Percentiles rank a stretch among this genome's conserved stretches.
These are phyloP conservation scores for Nothophytophthora sp. DNA, from an alignment of 352 stramenopile species.

Conservation along the genomic window DNA sequence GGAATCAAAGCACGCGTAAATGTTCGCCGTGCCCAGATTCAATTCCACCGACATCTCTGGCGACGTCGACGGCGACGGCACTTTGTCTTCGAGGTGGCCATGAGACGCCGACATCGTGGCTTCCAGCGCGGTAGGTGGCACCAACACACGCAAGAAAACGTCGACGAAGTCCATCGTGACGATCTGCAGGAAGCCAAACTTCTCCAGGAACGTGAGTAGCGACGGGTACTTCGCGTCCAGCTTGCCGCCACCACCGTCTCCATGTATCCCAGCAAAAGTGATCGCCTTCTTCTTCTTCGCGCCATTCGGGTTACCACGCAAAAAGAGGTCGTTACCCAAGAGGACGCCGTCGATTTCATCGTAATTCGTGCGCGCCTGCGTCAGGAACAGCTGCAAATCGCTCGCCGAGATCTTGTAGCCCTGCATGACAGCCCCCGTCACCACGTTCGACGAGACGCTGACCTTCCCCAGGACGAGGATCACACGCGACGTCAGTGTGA, in stretches of 20 bases:
- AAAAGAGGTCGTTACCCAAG: constrained; percentile 69
- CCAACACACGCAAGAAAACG: constrained; percentile 74
- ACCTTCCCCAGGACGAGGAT: constrained; percentile 80
- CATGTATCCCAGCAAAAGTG: constrained; percentile 39
- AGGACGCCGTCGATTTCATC: constrained; percentile 72
- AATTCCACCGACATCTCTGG: constrained; percentile 83
- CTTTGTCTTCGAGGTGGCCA: constrained; percentile 33
- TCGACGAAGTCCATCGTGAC: constrained; percentile 87
- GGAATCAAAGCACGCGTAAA: constrained; percentile 90
- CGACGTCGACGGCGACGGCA: constrained; percentile 31
- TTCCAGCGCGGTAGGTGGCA: constrained; percentile 36
- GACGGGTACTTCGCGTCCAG: constrained; percentile 57
- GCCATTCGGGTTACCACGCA: constrained; percentile 12
- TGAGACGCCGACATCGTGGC: constrained; percentile 6
- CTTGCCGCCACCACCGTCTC: constrained; percentile 9
- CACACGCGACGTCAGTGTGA: constrained; percentile 56
- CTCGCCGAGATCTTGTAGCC: constrained; percentile 82
- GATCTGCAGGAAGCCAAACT: constrained; percentile 82
- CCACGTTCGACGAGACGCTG: constrained; percentile 82
- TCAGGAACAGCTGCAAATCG: constrained; percentile 77
- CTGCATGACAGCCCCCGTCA: constrained; percentile 84
- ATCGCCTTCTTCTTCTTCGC: constrained; percentile 42
- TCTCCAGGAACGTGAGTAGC: constrained; percentile 78
- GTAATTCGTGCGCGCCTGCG: constrained; percentile 57
- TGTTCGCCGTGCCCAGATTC: constrained; percentile 82